Evolutionary conservation across 2,329 filamentous ascomycete genomes (phyloP).

Genomic region (Pyrenophora graminea): DNA sequence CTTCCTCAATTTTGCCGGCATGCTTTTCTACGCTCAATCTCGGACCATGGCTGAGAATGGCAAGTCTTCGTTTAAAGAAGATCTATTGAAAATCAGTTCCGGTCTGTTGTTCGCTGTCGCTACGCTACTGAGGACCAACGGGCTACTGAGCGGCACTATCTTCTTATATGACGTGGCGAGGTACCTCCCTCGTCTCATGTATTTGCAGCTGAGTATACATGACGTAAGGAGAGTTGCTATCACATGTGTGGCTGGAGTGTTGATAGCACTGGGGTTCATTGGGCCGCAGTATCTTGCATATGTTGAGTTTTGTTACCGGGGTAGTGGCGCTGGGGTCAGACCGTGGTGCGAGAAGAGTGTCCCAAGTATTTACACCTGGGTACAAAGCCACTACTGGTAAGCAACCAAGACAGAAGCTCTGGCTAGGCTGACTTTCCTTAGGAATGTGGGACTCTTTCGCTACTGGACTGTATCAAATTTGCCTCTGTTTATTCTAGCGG

Average conservation of each 20-base stretch:
- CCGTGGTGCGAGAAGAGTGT: conserved; percentile 76
- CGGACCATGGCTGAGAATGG: conserved; percentile 14
- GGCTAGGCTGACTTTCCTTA: conserved; percentile 46
- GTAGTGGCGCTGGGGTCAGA: conserved; percentile 38
- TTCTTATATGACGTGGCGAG: conserved; percentile 60
- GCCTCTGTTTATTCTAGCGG: conserved; percentile 82
- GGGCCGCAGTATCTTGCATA: conserved; percentile 79
- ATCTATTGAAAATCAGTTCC: conserved; percentile 60
- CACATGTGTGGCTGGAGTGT: conserved; percentile 67
- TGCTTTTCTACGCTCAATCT: conserved; percentile 66
- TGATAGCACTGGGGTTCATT: conserved; percentile 69
- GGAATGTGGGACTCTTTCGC: conserved; percentile 83
- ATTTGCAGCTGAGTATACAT: conserved; percentile 40
- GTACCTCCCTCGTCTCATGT: conserved; percentile 48
- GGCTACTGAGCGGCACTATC: conserved; percentile 76
- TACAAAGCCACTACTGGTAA: conserved; percentile 89
- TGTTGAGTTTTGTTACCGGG: conserved; percentile 58
- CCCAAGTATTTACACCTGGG: conserved; percentile 89
- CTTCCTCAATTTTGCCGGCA: conserved; percentile 74
- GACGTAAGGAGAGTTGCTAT: conserved; percentile 59
- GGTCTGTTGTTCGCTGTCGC: conserved; percentile 73
- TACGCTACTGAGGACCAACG: conserved; percentile 80
- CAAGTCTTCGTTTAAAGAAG: conserved; percentile 39
- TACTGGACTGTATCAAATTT: conserved; percentile 91
- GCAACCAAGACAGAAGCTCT: conserved; percentile 32